Evolutionary conservation across 2,329 filamentous ascomycete genomes (phyloP), one percentile per base, ranked within the genome.

Genomic region (Scolecobasidium constrictum): DNA sequence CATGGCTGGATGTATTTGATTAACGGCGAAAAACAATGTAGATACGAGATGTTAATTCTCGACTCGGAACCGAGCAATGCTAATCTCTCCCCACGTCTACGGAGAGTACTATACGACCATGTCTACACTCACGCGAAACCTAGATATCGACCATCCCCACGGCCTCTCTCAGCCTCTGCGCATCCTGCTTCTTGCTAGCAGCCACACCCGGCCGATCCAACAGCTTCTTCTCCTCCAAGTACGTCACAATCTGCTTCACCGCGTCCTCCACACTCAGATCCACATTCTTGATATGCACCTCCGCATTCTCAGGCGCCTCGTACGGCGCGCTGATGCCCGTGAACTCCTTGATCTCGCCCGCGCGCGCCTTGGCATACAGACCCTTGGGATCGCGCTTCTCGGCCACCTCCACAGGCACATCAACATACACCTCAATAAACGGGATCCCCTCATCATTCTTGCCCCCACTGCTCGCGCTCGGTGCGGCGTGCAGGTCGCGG

Each of bases 321-420:
- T 98, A 98, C 2, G 92, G 92, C 21, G 90, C 87, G 51, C 82
- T 88, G 56, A 96, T 86, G 44, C 92, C 92, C 2, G 92, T 98
- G 61, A 98, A 98, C 53, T 96, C 86, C 66, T 93, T 92, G 65
- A 96, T 96, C 63, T 93, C 79, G 35, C 92, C 92, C 40, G 84
- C 81, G 35, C 90, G 73, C 11, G 92, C 92, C 77, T 94, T 94
- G 75, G 94, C 94, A 69, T 98, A 98, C 47, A 96, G 68, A 4
- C 90, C 92, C 77, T 98, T 98, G 38, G 92, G 92, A 59, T 98
- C 92, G 49, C 92, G 79, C 75, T 90, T 73, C 76, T 96, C 90
- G 28, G 92, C 90, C 35, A 92, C 86, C 64, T 86, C 85, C 52
- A 96, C 74, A 12, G 87, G 84, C 11, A 96, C 79, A 63, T 98